These are phyloP conservation scores for Starmerella powellii DNA, from an alignment of 805 yeast genomes.

Conservation along the genomic window DNA sequence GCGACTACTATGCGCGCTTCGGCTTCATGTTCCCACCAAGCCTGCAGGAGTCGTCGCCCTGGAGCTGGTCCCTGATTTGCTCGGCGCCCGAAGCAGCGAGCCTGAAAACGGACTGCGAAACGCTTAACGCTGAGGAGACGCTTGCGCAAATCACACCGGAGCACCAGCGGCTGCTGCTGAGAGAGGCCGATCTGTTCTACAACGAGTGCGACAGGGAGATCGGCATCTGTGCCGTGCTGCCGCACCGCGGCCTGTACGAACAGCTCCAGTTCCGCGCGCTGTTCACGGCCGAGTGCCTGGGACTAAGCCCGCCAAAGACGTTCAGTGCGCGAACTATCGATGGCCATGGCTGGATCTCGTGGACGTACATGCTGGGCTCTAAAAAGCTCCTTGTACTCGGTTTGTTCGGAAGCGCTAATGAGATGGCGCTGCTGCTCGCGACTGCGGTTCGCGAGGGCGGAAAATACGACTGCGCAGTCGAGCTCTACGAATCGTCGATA, in stretches of 20 bases:
- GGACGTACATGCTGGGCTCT: slow-evolving; percentile 14
- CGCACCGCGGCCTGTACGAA: slow-evolving; percentile 14
- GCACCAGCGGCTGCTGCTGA: slow-evolving; percentile 8
- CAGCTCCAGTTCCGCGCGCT: slow-evolving; percentile 13
- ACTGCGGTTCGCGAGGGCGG: slow-evolving; percentile 10
- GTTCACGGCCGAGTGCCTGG: slow-evolving; percentile 11
- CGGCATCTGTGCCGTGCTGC: slow-evolving; percentile 7
- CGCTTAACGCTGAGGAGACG: slow-evolving; percentile 1
- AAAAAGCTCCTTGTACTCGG: slow-evolving; percentile 11
- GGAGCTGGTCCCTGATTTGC: slow-evolving; percentile 5
- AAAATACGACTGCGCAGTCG: slow-evolving; percentile 7
- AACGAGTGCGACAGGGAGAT: slow-evolving; percentile 6
- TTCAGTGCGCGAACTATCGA: slow-evolving; percentile 17
- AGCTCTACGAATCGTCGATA: slow-evolving; percentile 12
- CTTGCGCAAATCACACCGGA: slow-evolving; percentile 6
- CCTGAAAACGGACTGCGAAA: slow-evolving; percentile 2
- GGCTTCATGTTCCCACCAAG: slow-evolving; percentile 11
- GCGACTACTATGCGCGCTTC: slow-evolving; percentile 12
- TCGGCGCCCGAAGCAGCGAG: neutral
- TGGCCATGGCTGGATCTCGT: slow-evolving; percentile 18
- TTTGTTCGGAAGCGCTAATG: slow-evolving; percentile 16
- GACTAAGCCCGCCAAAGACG: slow-evolving; percentile 2
- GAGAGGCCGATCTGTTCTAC: slow-evolving; percentile 7
- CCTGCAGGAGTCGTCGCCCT: slow-evolving; percentile 3
- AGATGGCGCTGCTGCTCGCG: slow-evolving; percentile 8